Base-by-base conservation (phyloP, 169 alveolate species). In the Amoebophrya sp. region DNA sequence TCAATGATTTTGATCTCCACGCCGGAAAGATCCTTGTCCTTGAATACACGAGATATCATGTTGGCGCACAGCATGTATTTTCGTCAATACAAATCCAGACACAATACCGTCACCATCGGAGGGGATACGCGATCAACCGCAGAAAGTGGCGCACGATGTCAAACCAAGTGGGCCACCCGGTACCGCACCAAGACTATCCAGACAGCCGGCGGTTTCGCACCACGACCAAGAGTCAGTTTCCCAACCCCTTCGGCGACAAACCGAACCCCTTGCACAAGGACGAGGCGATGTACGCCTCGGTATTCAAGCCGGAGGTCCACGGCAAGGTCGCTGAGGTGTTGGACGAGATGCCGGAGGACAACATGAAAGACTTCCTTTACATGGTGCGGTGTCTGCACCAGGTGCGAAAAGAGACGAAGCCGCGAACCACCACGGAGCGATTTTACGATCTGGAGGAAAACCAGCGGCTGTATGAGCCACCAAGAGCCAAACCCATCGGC, bases 371-470 rank as follows among this genome's bases (percentile, higher is more conserved):
- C 2, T 66, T 66, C 35, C 83, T 66, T 2, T 18, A 66, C 38
- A 66, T 66, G 83, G 83, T 66, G 39, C 83, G 83, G 7, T 66
- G 83, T 25, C 83, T 66, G 39, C 83, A 66, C 83, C 83, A 66
- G 35, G 1, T 12, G 35, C 29, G 83, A 25, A 66, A 66, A 25
- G 83, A 66, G 35, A 25, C 83, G 39, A 66, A 66, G 35, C 83
- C 83, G 35, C 29, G 83, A 25, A 66, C 83, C 1, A 66, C 83
- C 32, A 66, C 83, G 29, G 83, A 66, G 83, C 29, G 83, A 25
- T 2, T 7, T 2, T 66, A 66, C 83, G 83, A 66, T 25, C 35
- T 66, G 35, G 83, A 7, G 35, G 83, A 66, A 25, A 66, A 66
- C 83, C 29, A 66, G 83, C 29, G 83, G 18, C 35, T 66, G 35